Conservation (phyloP, 495 filamentous ascomycete genomes). For the Hyphodiscus hymeniophilus region DNA sequence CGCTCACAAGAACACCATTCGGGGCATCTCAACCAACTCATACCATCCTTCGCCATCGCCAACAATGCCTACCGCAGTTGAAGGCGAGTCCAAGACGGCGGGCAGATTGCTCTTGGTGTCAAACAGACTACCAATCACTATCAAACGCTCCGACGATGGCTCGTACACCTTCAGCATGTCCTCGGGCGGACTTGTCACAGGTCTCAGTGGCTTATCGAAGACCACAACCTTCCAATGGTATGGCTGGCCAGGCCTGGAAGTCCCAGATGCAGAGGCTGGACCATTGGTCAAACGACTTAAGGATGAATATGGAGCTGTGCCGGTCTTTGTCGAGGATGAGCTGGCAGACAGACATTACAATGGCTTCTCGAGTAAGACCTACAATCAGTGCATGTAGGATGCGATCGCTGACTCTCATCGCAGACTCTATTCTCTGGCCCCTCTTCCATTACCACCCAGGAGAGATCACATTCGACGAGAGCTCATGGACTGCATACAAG, state of each 20-base stretch:
- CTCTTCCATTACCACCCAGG: slow-evolving; percentile 94
- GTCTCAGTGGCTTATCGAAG: slow-evolving; percentile 81
- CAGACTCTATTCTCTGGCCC: slow-evolving; percentile 92
- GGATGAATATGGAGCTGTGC: slow-evolving; percentile 64
- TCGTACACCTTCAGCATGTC: slow-evolving; percentile 86
- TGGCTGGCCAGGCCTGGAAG: slow-evolving; percentile 89
- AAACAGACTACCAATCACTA: slow-evolving; percentile 89
- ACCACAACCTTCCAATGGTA: slow-evolving; percentile 95
- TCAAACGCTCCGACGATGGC: slow-evolving; percentile 81
- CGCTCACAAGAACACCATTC: neutral
- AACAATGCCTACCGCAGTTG: slow-evolving; percentile 18
- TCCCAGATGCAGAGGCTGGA: slow-evolving; percentile 60
- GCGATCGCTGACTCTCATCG: slow-evolving; percentile 4
- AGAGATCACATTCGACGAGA: slow-evolving; percentile 85
- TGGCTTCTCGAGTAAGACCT: slow-evolving; percentile 69
- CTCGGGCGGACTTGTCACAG: slow-evolving; percentile 87
- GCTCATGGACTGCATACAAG: slow-evolving; percentile 76
- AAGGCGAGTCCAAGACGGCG: slow-evolving; percentile 12
- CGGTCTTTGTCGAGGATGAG: slow-evolving; percentile 72
- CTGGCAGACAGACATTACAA: slow-evolving; percentile 79
- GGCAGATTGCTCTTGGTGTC: slow-evolving; percentile 73
- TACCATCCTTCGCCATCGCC: neutral
- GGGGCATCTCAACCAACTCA: neutral
- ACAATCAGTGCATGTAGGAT: too few relatives aligned
- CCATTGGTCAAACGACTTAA: slow-evolving; percentile 60